phyloP scores from a whole-genome alignment of 208 protist species.

The Crithidia expoeki region DNA sequence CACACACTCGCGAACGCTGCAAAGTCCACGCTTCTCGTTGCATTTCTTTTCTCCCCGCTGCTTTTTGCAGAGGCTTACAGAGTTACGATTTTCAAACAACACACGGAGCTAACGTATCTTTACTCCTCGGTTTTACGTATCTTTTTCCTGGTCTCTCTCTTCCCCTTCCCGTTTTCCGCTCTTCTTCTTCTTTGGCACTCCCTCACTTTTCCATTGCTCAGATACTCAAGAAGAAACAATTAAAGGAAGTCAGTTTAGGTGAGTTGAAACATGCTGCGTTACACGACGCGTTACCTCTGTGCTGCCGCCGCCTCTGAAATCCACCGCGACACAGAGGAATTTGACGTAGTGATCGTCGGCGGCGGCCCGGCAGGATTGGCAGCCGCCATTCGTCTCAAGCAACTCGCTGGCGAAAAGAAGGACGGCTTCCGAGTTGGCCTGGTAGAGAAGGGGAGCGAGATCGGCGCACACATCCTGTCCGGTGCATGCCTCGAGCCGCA shows the following conservation, averaged over 20 bases:
- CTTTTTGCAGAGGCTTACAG: too few relatives aligned
- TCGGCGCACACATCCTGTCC: constrained; percentile 96
- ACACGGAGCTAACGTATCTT: too few relatives aligned
- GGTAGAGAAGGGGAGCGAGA: constrained; percentile 96
- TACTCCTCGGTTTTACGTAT: background rate
- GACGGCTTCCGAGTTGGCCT: constrained; percentile 92
- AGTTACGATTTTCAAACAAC: too few relatives aligned
- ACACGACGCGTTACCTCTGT: constrained; percentile 38
- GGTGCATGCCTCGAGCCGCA: constrained; percentile 97
- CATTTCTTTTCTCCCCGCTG: too few relatives aligned
- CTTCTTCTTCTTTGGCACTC: background rate
- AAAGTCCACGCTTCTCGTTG: too few relatives aligned
- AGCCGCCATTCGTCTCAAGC: constrained; percentile 96
- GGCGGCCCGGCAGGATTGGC: constrained; percentile 95
- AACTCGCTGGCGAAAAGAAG: constrained; percentile 81
- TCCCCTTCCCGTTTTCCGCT: background rate
- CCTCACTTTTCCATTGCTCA: too few relatives aligned
- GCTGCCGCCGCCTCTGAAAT: constrained; percentile 43
- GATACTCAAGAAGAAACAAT: constrained; percentile 12
- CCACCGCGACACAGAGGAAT: constrained; percentile 92
- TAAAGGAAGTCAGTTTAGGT: constrained; percentile 1
- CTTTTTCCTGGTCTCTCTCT: background rate
- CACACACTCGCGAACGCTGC: too few relatives aligned
- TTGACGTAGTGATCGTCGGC: constrained; percentile 97
- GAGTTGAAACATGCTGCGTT: constrained; percentile 48